phyloP scores from a whole-genome alignment of 306 rosid genomes.

The Sesbania bispinosa region DNA sequence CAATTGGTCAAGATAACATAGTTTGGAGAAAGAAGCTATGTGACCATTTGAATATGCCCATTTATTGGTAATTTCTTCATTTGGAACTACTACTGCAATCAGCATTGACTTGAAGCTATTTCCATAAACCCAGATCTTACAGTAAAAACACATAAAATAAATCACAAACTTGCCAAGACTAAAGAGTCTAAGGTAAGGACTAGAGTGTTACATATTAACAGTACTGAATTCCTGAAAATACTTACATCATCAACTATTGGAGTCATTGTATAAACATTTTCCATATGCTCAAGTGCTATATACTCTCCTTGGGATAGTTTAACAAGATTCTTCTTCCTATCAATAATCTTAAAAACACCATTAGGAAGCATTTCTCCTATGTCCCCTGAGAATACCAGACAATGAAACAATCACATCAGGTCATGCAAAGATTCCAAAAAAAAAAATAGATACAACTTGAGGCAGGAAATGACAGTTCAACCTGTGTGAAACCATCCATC shows the following conservation, averaged over 20 bases:
- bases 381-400: slow-evolving; percentile 60
- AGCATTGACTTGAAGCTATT: slow-evolving; percentile 76
- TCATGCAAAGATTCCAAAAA: neutral
- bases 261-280: slow-evolving; percentile 65
- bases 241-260: slow-evolving; percentile 84
- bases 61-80: slow-evolving; percentile 63
- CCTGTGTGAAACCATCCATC: slow-evolving; percentile 99
- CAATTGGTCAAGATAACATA: slow-evolving; percentile 67
- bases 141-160: neutral
- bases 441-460: neutral
- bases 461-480: slow-evolving; percentile 1
- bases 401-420: neutral
- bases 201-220: too few species aligned
- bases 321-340: slow-evolving; percentile 84
- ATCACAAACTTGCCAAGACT: neutral
- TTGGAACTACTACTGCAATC: slow-evolving; percentile 70
- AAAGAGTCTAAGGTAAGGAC: neutral
- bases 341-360: slow-evolving; percentile 72
- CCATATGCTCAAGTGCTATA: slow-evolving; percentile 85
- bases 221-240: neutral
- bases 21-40: slow-evolving; percentile 50
- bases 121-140: slow-evolving; percentile 85
- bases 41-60: slow-evolving; percentile 82
- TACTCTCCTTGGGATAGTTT: slow-evolving; percentile 97
- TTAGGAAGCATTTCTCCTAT: slow-evolving; percentile 82